phyloP scores from a whole-genome alignment of 1,284 basidiomycete genomes.

The Rhodotorula sp. region DNA sequence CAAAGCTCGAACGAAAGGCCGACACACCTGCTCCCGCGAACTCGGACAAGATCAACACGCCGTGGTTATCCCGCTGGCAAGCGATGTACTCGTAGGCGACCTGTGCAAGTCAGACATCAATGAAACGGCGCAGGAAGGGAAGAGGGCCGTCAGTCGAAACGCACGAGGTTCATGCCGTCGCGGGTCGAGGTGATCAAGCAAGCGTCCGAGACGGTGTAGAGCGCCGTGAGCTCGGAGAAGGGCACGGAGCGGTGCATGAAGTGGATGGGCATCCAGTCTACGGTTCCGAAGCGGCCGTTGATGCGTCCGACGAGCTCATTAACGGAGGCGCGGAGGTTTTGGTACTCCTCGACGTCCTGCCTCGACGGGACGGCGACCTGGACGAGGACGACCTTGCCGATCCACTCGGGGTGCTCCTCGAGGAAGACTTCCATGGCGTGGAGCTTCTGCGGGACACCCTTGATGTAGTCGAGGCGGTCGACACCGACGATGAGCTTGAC shows the following conservation, averaged over 20 bases:
- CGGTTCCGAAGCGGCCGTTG: constrained; percentile 96
- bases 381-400: constrained; percentile 95
- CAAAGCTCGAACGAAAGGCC: neutral
- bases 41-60: constrained; percentile 96
- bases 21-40: constrained; percentile 76
- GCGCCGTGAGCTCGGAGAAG: constrained; percentile 92
- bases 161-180: constrained; percentile 97
- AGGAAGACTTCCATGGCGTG: constrained; percentile 96
- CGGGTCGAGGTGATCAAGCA: constrained; percentile 92
- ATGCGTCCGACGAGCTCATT: constrained; percentile 98
- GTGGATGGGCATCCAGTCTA: constrained; percentile 98
- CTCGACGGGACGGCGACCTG: constrained; percentile 96
- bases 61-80: constrained; percentile 86
- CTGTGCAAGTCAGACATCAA: constrained; percentile 52
- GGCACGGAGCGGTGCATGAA: constrained; percentile 91
- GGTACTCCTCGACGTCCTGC: constrained; percentile 98
- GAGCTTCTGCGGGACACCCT: constrained; percentile 97
- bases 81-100: constrained; percentile 99
- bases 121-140: neutral
- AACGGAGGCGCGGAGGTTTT: constrained; percentile 91
- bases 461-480: constrained; percentile 98
- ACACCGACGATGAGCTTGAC: constrained; percentile 98
- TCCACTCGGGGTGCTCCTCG: constrained; percentile 97
- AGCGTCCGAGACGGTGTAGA: constrained; percentile 94
- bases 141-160: constrained; percentile 42